phyloP scores from a whole-genome alignment of 495 filamentous ascomycete genomes.

The Pseudotulostoma volvatum region DNA sequence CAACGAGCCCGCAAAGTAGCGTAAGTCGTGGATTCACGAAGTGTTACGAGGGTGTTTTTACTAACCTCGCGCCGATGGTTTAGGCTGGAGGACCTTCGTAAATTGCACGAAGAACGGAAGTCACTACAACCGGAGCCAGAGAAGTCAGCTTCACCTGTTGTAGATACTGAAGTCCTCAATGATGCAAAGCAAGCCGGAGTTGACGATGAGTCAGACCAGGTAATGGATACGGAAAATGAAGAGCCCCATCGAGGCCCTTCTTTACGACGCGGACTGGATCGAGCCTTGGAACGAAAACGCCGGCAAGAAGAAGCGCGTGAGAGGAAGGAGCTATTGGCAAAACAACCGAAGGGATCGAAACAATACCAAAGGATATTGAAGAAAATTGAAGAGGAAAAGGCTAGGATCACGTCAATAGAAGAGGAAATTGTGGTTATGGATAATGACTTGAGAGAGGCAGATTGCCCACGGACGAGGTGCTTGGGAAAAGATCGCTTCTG shows the following conservation, averaged over 20 bases:
- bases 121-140: slow-evolving; percentile 54
- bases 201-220: slow-evolving; percentile 34
- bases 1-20: slow-evolving; percentile 66
- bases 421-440: slow-evolving; percentile 70
- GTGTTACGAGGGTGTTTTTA: too few species aligned
- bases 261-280: slow-evolving; percentile 59
- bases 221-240: slow-evolving; percentile 47
- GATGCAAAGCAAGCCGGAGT: slow-evolving; percentile 55
- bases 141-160: slow-evolving; percentile 46
- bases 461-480: slow-evolving; percentile 76
- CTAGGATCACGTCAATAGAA: slow-evolving; percentile 61
- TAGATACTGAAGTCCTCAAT: slow-evolving; percentile 37
- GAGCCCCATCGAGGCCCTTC: slow-evolving; percentile 44
- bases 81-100: slow-evolving; percentile 69
- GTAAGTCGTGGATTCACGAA: too few species aligned
- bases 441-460: slow-evolving; percentile 81
- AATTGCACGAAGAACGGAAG: slow-evolving; percentile 76
- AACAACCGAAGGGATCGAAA: slow-evolving; percentile 73
- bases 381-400: slow-evolving; percentile 74
- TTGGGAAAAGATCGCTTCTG: slow-evolving; percentile 90
- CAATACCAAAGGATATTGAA: slow-evolving; percentile 74
- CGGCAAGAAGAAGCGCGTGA: slow-evolving; percentile 75
- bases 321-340: slow-evolving; percentile 60
- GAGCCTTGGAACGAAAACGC: slow-evolving; percentile 61
- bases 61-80: slow-evolving; percentile 12